Base-by-base conservation (phyloP, 441 rosid genomes). In the Melastoma candidum region DNA sequence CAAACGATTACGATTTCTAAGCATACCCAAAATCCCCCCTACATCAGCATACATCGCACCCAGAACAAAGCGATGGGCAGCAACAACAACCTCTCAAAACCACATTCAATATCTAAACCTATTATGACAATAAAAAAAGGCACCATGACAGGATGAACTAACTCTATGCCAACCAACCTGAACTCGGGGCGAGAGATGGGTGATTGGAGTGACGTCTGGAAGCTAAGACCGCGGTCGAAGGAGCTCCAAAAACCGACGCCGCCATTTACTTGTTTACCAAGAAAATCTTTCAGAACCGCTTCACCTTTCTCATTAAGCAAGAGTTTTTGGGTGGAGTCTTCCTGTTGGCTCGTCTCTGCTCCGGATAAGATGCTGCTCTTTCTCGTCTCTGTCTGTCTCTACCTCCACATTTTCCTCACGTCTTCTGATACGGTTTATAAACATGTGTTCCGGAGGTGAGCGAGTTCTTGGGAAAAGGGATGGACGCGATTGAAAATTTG, bases 211-310 rank as follows among this genome's bases (percentile, higher is more conserved):
- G 74, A 4, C 77, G 74, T 22, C 78, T 76, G 25, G 85, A 68
- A 44, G 79, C 74, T 60, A 82, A 77, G 58, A 81, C 60, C 58
- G 82, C 80, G 9, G 84, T 22, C 25, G 82, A 75, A 59, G 85
- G 66, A 61, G 81, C 56, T 67, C 92, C 92, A 3, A 83, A 68
- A 17, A 76, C 58, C 22, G 90, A 72, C 50, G 90, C 95, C 97
- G 85, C 85, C 59, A 52, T 22, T 24, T 1, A 45, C 0, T 10
- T 44, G 39, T 29, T 29, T 29, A 3, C 36, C 36, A 3, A 29
- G 36, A 29, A 29, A 29, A 29, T 3, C 7, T 29, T 29, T 29
- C 36, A 29, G 7, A 6, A 3, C 36, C 3, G 36, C 0, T 25
- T 14, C 26, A 0, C 5, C 7, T 25, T 9, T 52, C 55, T 1